Evolutionary conservation across 2,329 filamentous ascomycete species (phyloP).

Genomic region (Madurella mycetomatis): DNA sequence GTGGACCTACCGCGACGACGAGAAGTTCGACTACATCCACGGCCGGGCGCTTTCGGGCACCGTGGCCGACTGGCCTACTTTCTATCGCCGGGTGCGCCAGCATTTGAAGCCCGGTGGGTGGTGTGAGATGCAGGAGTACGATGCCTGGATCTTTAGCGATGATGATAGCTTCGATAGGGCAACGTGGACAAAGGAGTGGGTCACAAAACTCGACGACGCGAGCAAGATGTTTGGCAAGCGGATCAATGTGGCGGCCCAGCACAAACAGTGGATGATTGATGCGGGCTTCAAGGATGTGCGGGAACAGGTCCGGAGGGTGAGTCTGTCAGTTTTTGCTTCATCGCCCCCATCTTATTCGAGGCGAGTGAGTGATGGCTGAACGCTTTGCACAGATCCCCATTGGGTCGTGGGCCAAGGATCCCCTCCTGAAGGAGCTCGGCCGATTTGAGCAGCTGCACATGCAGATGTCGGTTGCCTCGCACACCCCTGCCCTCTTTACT

Average conservation of each 20-base stretch:
- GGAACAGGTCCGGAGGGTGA: conserved; percentile 22
- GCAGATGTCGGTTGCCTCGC: conserved; percentile 41
- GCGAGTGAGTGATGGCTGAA: too few species aligned
- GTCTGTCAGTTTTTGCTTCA: conserved; percentile 6
- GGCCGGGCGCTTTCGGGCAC: conserved; percentile 33
- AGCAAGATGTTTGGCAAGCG: conserved; percentile 36
- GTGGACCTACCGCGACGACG: conserved; percentile 40
- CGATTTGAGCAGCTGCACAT: conserved; percentile 36
- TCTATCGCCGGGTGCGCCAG: conserved; percentile 18
- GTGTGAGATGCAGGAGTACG: conserved; percentile 21
- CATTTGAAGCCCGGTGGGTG: conserved; percentile 20
- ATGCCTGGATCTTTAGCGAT: conserved; percentile 37
- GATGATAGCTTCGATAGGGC: conserved; percentile 43
- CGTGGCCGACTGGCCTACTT: conserved; percentile 17
- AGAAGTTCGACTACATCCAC: conserved; percentile 55
- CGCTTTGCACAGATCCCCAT: conserved; percentile 21
- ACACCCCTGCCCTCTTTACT: conserved; percentile 38
- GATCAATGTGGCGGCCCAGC: conserved; percentile 35
- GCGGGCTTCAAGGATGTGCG: conserved; percentile 20
- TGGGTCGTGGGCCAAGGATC: conserved; percentile 18
- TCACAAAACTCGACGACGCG: conserved; percentile 33
- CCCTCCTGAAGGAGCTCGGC: conserved; percentile 19
- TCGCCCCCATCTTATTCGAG: too few species aligned
- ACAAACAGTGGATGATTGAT: conserved; percentile 27
- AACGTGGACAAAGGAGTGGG: conserved; percentile 38